Conservation (phyloP, 441 rosid species). For the Biscutella laevigata region DNA sequence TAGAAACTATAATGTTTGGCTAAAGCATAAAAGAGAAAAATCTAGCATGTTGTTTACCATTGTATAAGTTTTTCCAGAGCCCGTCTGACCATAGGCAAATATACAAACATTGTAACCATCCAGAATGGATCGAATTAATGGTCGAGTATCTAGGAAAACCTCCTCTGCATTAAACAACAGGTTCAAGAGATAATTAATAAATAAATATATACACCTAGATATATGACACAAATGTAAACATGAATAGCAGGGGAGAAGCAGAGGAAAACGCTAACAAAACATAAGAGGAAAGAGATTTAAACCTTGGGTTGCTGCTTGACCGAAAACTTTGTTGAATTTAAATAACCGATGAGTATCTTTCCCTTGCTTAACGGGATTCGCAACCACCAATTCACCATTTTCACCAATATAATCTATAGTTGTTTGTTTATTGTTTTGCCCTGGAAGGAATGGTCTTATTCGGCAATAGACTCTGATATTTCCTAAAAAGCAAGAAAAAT, state of each 20-base stretch:
- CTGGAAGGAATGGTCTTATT: conserved; percentile 65
- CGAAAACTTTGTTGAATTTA: conserved; percentile 66
- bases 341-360: conserved; percentile 54
- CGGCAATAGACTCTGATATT: conserved; percentile 72
- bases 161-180: conserved; percentile 43
- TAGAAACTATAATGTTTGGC: neutral
- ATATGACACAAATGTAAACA: neutral
- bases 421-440: conserved; percentile 51
- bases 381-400: conserved; percentile 62
- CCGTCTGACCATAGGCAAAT: conserved; percentile 95
- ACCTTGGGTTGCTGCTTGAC: conserved; percentile 64
- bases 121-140: conserved; percentile 73
- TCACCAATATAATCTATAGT: conserved; percentile 54
- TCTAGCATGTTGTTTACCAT: conserved; percentile 40
- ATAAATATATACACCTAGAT: neutral
- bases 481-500: conserved; percentile 32
- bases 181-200: neutral
- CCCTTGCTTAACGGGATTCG: conserved; percentile 52
- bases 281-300: neutral
- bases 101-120: conserved; percentile 91
- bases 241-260: neutral
- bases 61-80: too few relatives aligned
- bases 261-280: neutral
- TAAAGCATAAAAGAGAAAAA: conserved; percentile 2
- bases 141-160: conserved; percentile 82